A percentile compares a stretch with the other conserved stretches of the same genome.
phyloP scores from a whole-genome alignment of 2,329 filamentous ascomycete species.

The Aspergillus texensis region DNA sequence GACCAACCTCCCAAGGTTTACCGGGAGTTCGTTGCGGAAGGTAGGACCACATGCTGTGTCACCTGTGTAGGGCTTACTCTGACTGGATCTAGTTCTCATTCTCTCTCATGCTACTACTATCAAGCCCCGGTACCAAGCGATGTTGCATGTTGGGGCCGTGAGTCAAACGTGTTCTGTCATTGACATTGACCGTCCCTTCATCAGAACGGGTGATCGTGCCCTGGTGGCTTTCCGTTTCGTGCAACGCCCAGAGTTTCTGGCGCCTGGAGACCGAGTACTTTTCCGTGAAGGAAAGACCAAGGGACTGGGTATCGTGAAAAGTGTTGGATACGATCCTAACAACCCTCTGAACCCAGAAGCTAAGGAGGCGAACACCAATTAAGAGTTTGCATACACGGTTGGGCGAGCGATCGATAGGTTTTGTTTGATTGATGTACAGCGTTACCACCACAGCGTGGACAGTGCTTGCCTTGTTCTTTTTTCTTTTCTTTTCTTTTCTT shows the following conservation, averaged over 20 bases:
- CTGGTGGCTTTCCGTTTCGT: constrained; percentile 93
- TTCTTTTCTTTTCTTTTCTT: not conserved
- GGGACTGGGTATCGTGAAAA: constrained; percentile 91
- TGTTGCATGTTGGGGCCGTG: constrained; percentile 94
- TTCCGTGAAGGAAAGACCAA: constrained; percentile 96
- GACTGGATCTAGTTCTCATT: constrained; percentile 69
- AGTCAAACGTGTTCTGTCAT: constrained; percentile 97
- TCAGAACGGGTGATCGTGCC: constrained; percentile 91
- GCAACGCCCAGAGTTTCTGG: constrained; percentile 89
- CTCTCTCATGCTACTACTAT: constrained; percentile 96
- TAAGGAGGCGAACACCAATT: constrained; percentile 24
- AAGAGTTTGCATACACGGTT: not conserved
- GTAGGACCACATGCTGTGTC: constrained; percentile 42
- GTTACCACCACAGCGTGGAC: not conserved
- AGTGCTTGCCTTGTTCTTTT: not conserved
- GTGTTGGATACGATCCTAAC: constrained; percentile 78
- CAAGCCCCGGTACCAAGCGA: constrained; percentile 94
- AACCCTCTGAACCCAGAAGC: constrained; percentile 50
- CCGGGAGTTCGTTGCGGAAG: constrained; percentile 77
- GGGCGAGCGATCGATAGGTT: not conserved
- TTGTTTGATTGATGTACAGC: not conserved
- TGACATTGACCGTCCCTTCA: constrained; percentile 93
- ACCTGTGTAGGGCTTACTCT: constrained; percentile 1
- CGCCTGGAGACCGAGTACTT: constrained; percentile 82
- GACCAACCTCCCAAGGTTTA: constrained; percentile 75